phyloP scores from a whole-genome alignment of 495 filamentous ascomycete species.

The Neurospora hispaniola region DNA sequence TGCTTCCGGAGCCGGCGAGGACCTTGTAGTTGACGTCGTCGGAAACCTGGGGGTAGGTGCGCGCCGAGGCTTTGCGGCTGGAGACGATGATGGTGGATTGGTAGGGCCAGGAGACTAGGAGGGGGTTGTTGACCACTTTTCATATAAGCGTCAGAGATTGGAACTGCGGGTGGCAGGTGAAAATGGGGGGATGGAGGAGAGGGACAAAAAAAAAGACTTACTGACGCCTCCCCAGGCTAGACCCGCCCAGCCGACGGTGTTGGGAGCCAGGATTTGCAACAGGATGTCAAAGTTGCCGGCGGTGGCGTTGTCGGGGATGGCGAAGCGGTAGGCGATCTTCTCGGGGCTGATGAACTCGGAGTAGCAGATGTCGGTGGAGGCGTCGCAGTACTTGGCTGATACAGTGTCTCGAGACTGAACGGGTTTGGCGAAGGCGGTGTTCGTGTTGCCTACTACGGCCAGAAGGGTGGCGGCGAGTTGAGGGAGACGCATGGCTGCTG shows the following conservation, averaged over 20 bases:
- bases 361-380: slow-evolving; percentile 24
- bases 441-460: slow-evolving; percentile 12
- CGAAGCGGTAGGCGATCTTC: slow-evolving; percentile 25
- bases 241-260: slow-evolving; percentile 28
- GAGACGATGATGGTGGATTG: slow-evolving; percentile 17
- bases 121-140: slow-evolving; percentile 28
- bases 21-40: slow-evolving; percentile 19
- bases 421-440: slow-evolving; percentile 8
- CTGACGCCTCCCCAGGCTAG: slow-evolving; percentile 28
- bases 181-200: too few relatives aligned
- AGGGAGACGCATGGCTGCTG: slow-evolving; percentile 21
- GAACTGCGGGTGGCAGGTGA: not conserved
- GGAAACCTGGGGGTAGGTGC: slow-evolving; percentile 17
- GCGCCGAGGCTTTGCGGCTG: slow-evolving; percentile 19
- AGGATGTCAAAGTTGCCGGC: slow-evolving; percentile 24
- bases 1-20: slow-evolving; percentile 15
- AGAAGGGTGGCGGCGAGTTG: slow-evolving; percentile 15
- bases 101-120: slow-evolving; percentile 28
- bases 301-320: slow-evolving; percentile 28
- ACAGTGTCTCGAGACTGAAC: slow-evolving; percentile 9
- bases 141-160: not conserved
- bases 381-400: slow-evolving; percentile 23
- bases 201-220: not conserved
- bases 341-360: slow-evolving; percentile 24
- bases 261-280: slow-evolving; percentile 28